Conservation (phyloP, 1,284 basidiomycete genomes). For the Pseudozyma sp. region DNA sequence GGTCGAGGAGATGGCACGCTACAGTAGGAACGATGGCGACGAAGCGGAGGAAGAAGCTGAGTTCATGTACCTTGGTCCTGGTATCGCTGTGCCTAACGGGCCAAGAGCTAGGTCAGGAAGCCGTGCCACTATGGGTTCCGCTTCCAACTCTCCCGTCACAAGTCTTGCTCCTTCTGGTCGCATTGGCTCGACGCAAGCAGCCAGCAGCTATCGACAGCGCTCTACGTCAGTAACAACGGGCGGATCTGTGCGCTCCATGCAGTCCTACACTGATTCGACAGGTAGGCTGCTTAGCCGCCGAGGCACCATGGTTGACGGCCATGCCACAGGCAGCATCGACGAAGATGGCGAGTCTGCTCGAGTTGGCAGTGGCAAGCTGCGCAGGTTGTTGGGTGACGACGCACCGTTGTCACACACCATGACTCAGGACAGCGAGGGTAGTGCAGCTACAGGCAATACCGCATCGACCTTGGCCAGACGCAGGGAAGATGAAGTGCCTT, state of each 20-base stretch:
- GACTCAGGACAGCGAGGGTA: constrained; percentile 47
- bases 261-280: constrained; percentile 22
- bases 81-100: constrained; percentile 59
- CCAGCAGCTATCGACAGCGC: constrained; percentile 39
- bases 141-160: constrained; percentile 34
- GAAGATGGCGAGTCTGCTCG: constrained; percentile 40
- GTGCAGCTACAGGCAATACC: constrained; percentile 15
- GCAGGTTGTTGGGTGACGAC: constrained; percentile 82
- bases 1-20: constrained; percentile 38
- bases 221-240: constrained; percentile 57
- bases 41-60: constrained; percentile 39
- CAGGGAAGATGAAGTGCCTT: constrained; percentile 74
- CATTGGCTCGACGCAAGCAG: constrained; percentile 11
- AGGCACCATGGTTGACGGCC: constrained; percentile 41
- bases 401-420: constrained; percentile 43
- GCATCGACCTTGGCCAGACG: constrained; percentile 24
- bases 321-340: constrained; percentile 28
- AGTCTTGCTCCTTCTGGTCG: constrained; percentile 27
- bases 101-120: constrained; percentile 37
- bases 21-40: constrained; percentile 18
- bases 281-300: constrained; percentile 36
- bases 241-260: constrained; percentile 40
- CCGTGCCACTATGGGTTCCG: constrained; percentile 22
- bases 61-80: constrained; percentile 62
- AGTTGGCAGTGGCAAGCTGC: constrained; percentile 53